A percentile compares a stretch with the other conserved stretches of the same genome.
Conservation (phyloP, 768 basidiomycete species). For the Boletus sp. region DNA sequence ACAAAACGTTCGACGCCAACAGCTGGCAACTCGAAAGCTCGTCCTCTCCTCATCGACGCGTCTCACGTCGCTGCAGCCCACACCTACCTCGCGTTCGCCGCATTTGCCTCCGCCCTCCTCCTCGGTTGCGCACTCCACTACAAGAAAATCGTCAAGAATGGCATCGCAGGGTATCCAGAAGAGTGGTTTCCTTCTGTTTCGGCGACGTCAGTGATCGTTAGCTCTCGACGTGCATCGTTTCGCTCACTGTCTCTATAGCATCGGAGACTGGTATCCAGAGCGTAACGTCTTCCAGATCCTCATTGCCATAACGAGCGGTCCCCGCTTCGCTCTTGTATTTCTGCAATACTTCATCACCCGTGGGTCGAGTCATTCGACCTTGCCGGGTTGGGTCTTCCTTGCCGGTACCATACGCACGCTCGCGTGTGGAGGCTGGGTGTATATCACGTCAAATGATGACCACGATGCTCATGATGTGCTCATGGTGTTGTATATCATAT, state of each 20-base stretch:
- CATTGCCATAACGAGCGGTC: constrained; percentile 85
- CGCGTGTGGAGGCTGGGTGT: constrained; percentile 90
- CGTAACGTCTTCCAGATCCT: constrained; percentile 82
- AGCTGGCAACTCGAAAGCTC: constrained; percentile 1
- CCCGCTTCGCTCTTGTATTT: constrained; percentile 65
- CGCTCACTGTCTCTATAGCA: constrained; percentile 42
- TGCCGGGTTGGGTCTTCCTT: constrained; percentile 54
- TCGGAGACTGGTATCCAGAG: constrained; percentile 91
- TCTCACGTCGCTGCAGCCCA: constrained; percentile 61
- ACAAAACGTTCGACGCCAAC: constrained; percentile 6
- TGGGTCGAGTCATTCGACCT: constrained; percentile 37
- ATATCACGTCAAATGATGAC: constrained; percentile 80
- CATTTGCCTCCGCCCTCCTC: constrained; percentile 63
- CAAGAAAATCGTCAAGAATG: constrained; percentile 83
- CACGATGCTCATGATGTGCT: constrained; percentile 83
- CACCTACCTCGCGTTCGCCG: constrained; percentile 60
- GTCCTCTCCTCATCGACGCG: constrained; percentile 39
- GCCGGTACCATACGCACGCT: constrained; percentile 72
- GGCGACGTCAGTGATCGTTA: constrained; percentile 55
- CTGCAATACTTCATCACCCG: constrained; percentile 62
- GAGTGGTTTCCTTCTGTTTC: constrained; percentile 94
- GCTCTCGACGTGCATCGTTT: background rate
- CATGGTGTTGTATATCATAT: constrained; percentile 85
- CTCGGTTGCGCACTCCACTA: constrained; percentile 73
- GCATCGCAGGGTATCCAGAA: constrained; percentile 75